phyloP scores from a whole-genome alignment of 2,329 filamentous ascomycete genomes.

The Colletotrichum costaricense region DNA sequence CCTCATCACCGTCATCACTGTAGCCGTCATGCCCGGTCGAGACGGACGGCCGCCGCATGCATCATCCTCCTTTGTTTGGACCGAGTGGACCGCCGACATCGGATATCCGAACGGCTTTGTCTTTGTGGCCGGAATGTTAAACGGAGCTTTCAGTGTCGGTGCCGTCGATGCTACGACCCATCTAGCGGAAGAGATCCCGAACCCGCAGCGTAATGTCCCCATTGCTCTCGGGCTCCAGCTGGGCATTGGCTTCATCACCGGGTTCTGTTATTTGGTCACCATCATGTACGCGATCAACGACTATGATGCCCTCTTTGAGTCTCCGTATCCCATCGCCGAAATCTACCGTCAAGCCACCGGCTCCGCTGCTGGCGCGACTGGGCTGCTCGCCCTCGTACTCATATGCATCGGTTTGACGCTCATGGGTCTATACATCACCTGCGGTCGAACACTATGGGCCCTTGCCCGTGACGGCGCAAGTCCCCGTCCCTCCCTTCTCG shows the following conservation, averaged over 20 bases:
- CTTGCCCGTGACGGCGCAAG: slow-evolving; percentile 53
- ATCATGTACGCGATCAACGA: slow-evolving; percentile 70
- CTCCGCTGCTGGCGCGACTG: slow-evolving; percentile 60
- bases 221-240: slow-evolving; percentile 64
- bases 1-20: slow-evolving; percentile 65
- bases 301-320: slow-evolving; percentile 59
- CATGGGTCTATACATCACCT: slow-evolving; percentile 51
- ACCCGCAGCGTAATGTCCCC: slow-evolving; percentile 63
- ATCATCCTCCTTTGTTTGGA: slow-evolving; percentile 52
- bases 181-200: slow-evolving; percentile 72
- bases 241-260: slow-evolving; percentile 61
- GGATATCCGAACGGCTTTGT: slow-evolving; percentile 56
- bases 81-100: slow-evolving; percentile 50
- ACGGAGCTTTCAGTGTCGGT: slow-evolving; percentile 76
- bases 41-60: slow-evolving; percentile 46
- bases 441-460: slow-evolving; percentile 53
- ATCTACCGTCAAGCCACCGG: slow-evolving; percentile 72
- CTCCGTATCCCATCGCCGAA: slow-evolving; percentile 71
- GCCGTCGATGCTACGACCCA: slow-evolving; percentile 74
- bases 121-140: slow-evolving; percentile 59
- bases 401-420: slow-evolving; percentile 50
- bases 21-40: slow-evolving; percentile 61
- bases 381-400: slow-evolving; percentile 56
- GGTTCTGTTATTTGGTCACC: slow-evolving; percentile 62
- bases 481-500: slow-evolving; percentile 44